Evolutionary conservation across 202 grass and related monocot species (phyloP).

Genomic region (Alloteropsis angusta): DNA sequence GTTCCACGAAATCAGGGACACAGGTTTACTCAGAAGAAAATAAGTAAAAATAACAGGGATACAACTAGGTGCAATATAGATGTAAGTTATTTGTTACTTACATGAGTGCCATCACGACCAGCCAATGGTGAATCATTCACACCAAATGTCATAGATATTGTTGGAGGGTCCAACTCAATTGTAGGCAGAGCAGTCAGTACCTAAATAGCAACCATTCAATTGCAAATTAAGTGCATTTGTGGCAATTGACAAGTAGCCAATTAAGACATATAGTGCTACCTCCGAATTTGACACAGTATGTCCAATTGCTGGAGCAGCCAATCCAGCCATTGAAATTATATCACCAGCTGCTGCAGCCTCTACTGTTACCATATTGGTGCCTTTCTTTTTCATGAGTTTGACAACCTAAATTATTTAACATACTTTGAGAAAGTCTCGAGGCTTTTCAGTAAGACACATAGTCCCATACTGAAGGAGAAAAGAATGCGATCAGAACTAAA

Average conservation of each 20-base stretch:
- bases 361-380: constrained; percentile 64
- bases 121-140: constrained; percentile 92
- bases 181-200: constrained; percentile 81
- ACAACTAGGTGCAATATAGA: background rate
- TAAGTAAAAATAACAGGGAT: constrained; percentile 3
- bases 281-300: constrained; percentile 90
- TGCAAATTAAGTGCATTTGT: background rate
- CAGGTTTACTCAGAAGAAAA: background rate
- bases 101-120: constrained; percentile 88
- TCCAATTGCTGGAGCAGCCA: constrained; percentile 83
- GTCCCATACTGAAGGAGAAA: constrained; percentile 4
- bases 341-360: constrained; percentile 90
- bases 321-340: constrained; percentile 96
- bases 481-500: background rate
- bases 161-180: constrained; percentile 92
- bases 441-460: constrained; percentile 7
- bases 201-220: constrained; percentile 40
- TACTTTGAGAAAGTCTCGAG: constrained; percentile 1
- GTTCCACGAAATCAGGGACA: background rate
- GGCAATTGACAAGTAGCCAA: constrained; percentile 16
- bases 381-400: constrained; percentile 99
- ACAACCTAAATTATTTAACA: constrained; percentile 54
- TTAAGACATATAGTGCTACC: constrained; percentile 34
- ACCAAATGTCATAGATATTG: constrained; percentile 98
- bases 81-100: constrained; percentile 38